A percentile compares a stretch with the other conserved stretches of the same genome.
Evolutionary conservation across 305 asterid genomes (phyloP).

Genomic region (Fraxinus greggii): DNA sequence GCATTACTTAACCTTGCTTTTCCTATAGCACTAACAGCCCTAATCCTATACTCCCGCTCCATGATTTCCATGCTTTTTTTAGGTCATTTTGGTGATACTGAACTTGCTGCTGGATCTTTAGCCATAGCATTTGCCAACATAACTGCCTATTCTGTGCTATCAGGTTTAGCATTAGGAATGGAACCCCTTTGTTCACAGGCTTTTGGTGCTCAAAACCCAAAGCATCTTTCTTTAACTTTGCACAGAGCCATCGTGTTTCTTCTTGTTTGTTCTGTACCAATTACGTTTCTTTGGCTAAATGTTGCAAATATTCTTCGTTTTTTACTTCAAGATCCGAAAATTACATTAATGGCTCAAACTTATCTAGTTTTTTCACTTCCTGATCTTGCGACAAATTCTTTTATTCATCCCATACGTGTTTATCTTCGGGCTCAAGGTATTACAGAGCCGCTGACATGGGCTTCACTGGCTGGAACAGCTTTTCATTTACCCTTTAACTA

Average conservation of each 20-base stretch:
- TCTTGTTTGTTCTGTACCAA: constrained; percentile 50
- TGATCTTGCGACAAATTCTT: constrained; percentile 64
- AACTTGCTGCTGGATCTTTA: constrained; percentile 71
- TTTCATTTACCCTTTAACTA: constrained; percentile 55
- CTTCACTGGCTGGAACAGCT: constrained; percentile 54
- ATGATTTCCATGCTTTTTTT: constrained; percentile 70
- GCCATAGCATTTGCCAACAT: constrained; percentile 86
- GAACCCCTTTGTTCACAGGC: constrained; percentile 87
- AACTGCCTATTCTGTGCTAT: constrained; percentile 65
- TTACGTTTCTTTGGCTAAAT: constrained; percentile 65
- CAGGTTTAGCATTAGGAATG: constrained; percentile 78
- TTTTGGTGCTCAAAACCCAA: constrained; percentile 64
- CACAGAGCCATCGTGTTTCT: constrained; percentile 62
- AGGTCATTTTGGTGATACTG: constrained; percentile 63
- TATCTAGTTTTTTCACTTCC: constrained; percentile 66
- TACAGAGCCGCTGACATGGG: constrained; percentile 60
- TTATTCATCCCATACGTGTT: constrained; percentile 70
- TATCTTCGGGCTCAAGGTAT: constrained; percentile 93
- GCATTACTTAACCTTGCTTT: constrained; percentile 50
- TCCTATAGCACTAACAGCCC: constrained; percentile 68
- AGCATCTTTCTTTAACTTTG: constrained; percentile 61
- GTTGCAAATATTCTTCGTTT: constrained; percentile 46
- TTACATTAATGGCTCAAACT: constrained; percentile 55
- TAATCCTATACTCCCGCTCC: constrained; percentile 62
- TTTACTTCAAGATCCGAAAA: constrained; percentile 62